Evolutionary conservation across 2,329 filamentous ascomycete species (phyloP), one percentile per base, ranked within the genome.

Genomic region (Penicillium sp.): DNA sequence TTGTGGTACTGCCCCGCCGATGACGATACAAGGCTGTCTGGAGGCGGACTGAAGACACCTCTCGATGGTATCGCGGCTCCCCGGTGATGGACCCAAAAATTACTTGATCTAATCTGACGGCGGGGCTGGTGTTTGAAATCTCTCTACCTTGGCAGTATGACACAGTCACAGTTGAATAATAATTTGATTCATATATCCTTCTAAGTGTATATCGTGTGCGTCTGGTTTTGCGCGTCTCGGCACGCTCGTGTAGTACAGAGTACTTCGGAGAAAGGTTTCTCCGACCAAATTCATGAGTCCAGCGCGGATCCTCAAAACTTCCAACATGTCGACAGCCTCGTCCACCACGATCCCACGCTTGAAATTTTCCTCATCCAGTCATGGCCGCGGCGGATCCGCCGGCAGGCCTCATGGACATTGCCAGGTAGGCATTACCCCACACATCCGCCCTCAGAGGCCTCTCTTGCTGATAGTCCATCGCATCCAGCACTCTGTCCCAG

Each of bases 401-500:
- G 53, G 71, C 74, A 61, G 74, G 72, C 69, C 69, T 79, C 60
- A 71, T 79, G 74, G 76, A 77, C 58, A 79, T 79, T 62, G 76
- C 75, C 50, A 77, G 73, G 77, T 79, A 64, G 28, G 71, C n/a
- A 61, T 34, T 39, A 20, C 39, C 25, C 12, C 31, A 45, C 8
- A 31, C 17, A 15, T n/a, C 28, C 10, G 28, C 2, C 10, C 4
- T 15, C n/a, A 15, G 14, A n/a, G 28, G 2, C 11, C 15, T 20
- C 25, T 41, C 35, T 14, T 47, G 42, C 56, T 58, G 35, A 58
- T 42, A 2, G 12, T n/a, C 12, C 5, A 6, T 38, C 22, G 17
- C 14, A 54, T 47, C 20, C 38, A 96, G 92, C 75, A 89, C 90
- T 52, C 83, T 96, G 61, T 81, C 86, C 20, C 86, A 90, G 65